phyloP scores from a whole-genome alignment of 208 protist species.

The Crithidia mellificae region DNA sequence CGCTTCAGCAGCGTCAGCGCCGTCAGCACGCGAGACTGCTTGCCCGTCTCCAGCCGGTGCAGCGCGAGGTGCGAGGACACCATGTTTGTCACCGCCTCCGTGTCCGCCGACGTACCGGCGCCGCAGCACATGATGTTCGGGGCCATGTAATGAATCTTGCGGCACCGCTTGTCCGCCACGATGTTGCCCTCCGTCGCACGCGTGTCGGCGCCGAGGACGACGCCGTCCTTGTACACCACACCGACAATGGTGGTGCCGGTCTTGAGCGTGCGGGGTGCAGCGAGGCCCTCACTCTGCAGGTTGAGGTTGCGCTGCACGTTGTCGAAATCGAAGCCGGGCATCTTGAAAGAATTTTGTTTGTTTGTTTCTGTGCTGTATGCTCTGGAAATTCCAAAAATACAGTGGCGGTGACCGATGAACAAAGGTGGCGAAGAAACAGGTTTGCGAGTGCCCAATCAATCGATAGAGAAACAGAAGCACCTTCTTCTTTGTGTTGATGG shows the following conservation, averaged over 20 bases:
- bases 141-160: slow-evolving; percentile 99
- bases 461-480: no score
- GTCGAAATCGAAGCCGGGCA: slow-evolving; percentile 94
- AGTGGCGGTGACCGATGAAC: no score
- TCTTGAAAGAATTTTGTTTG: slow-evolving; percentile 33
- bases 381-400: no score
- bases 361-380: no score
- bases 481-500: no score
- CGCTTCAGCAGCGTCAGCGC: slow-evolving; percentile 97
- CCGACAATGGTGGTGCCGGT: slow-evolving; percentile 99
- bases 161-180: slow-evolving; percentile 99
- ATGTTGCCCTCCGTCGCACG: slow-evolving; percentile 98
- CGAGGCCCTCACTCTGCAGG: slow-evolving; percentile 70
- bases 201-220: slow-evolving; percentile 99
- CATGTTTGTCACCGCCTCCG: slow-evolving; percentile 94
- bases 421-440: no score
- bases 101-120: slow-evolving; percentile 99
- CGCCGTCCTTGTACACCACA: slow-evolving; percentile 98
- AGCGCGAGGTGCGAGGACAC: slow-evolving; percentile 95
- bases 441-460: no score
- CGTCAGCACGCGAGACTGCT: slow-evolving; percentile 95
- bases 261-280: slow-evolving; percentile 92
- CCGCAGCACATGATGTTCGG: slow-evolving; percentile 99
- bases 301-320: slow-evolving; percentile 92
- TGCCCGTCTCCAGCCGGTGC: slow-evolving; percentile 94